Base-by-base conservation (phyloP, 441 rosid genomes). In the Cnidoscolus chayamansa region DNA sequence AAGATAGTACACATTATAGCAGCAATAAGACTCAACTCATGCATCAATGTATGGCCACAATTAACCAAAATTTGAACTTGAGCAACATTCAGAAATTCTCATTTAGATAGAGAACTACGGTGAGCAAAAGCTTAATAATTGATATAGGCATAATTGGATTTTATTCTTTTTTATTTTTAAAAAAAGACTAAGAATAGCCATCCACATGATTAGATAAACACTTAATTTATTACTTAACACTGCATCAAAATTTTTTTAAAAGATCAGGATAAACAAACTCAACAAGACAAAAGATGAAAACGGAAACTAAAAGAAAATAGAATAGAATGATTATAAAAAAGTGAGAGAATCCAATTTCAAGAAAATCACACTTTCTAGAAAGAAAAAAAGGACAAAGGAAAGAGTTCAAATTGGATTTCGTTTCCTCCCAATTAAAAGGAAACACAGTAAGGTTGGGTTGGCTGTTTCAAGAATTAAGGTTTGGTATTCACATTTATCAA, bases 1-100 rank as follows among this genome's bases (percentile, higher is more conserved):
- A 78, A 73, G 17, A 30, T 45, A 59, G 64, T 63, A 37, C 50
- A 63, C 63, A 74, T 78, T 43, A 69, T 71, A 53, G 53, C 69
- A 35, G 74, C 40, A 71, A 25, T 10, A 54, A 63, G 5, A 12
- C 31, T 30, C 37, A 3, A 19, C 32, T 12, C 6, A 9, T 4
- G 10, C 25, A 62, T 3, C 25, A 55, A 43, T 20, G 57, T 47
- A 62, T 3, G 48, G 47, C 32, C 61, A 59, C n/a, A 53, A 15
- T 1, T 11, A 37, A 74, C 4, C 68, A 62, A 20, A 60, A 63
- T 9, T 54, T 32, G 12, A 20, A 7, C 2, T 30, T 8, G n/a
- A 13, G 16, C 62, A n/a, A 35, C 25, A 25, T 25, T 25, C 25
- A 25, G 25, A 25, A 25, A 25, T 25, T 25, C 25, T 0, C 25